phyloP scores from a whole-genome alignment of 768 basidiomycete species.

The Panellus pusillus region DNA sequence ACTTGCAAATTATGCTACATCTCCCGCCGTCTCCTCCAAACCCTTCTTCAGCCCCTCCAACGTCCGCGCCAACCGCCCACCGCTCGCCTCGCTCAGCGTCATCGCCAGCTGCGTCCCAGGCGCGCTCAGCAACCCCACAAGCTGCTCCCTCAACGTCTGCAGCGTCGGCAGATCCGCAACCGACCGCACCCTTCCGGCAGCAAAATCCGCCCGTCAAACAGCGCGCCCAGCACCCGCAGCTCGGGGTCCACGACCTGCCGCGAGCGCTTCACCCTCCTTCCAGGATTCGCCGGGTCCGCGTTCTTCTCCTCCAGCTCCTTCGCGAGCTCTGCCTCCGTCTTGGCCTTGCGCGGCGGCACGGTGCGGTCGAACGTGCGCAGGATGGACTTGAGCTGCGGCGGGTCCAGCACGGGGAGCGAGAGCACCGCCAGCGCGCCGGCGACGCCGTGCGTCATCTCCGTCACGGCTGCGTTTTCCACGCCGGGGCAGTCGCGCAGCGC shows the following conservation, averaged over 20 bases:
- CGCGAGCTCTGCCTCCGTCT: constrained; percentile 51
- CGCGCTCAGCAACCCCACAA: constrained; percentile 79
- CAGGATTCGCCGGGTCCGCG: constrained; percentile 68
- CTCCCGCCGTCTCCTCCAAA: constrained; percentile 43
- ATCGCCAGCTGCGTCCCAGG: constrained; percentile 75
- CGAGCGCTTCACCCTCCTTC: constrained; percentile 63
- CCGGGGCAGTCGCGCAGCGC: constrained; percentile 62
- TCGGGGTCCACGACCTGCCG: constrained; percentile 60
- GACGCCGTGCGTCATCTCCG: constrained; percentile 55
- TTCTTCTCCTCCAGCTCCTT: constrained; percentile 53
- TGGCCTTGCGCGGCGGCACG: constrained; percentile 58
- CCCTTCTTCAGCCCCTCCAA: constrained; percentile 73
- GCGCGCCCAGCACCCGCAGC: constrained; percentile 70
- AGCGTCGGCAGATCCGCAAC: constrained; percentile 77
- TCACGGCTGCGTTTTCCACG: constrained; percentile 47
- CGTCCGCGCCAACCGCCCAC: constrained; percentile 68
- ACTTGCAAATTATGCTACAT: constrained; percentile 1
- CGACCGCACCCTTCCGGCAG: constrained; percentile 54
- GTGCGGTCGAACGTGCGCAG: constrained; percentile 66
- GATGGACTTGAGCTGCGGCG: constrained; percentile 68
- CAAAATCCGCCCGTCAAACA: constrained; percentile 77
- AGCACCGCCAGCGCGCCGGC: constrained; percentile 67
- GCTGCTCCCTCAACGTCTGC: constrained; percentile 74
- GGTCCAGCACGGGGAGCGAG: constrained; percentile 64
- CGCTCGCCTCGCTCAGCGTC: constrained; percentile 66